Percentiles rank a stretch among this genome's conserved stretches.
Conservation (phyloP, 176 grass and related monocot genomes). For the Paspalum notatum region DNA sequence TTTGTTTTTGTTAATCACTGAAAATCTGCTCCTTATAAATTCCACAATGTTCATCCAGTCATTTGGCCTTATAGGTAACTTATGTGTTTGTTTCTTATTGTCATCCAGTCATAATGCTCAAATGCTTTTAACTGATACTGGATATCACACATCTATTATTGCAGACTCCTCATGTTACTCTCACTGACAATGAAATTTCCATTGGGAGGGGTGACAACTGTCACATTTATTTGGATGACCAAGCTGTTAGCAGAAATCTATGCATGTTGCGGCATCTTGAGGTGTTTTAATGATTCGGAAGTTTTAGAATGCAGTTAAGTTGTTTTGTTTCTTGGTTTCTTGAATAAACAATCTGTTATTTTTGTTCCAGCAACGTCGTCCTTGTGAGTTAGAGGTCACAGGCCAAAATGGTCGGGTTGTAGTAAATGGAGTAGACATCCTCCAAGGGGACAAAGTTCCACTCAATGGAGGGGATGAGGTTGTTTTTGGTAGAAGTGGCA, state of each 20-base stretch:
- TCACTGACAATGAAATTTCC: conserved; percentile 29
- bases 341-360: conserved; percentile 10
- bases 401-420: conserved; percentile 52
- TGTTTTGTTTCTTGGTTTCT: conserved; percentile 25
- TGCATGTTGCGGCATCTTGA: conserved; percentile 55
- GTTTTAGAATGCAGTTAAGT: conserved; percentile 9
- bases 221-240: conserved; percentile 54
- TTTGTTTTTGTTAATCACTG: background rate
- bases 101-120: background rate
- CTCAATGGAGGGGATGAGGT: conserved; percentile 71
- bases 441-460: conserved; percentile 22
- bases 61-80: background rate
- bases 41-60: too few relatives aligned
- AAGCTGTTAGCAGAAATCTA: conserved; percentile 45
- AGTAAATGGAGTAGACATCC: conserved; percentile 51
- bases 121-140: conserved; percentile 14
- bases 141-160: conserved; percentile 25
- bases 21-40: background rate
- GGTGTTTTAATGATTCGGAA: conserved; percentile 41
- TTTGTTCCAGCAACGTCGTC: conserved; percentile 21
- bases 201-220: conserved; percentile 41
- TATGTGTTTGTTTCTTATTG: conserved; percentile 26
- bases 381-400: conserved; percentile 54
- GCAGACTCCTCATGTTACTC: conserved; percentile 56
- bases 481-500: conserved; percentile 42